Conservation (phyloP, 129 eudicot genomes). For the Heracleum sosnowskyi region DNA sequence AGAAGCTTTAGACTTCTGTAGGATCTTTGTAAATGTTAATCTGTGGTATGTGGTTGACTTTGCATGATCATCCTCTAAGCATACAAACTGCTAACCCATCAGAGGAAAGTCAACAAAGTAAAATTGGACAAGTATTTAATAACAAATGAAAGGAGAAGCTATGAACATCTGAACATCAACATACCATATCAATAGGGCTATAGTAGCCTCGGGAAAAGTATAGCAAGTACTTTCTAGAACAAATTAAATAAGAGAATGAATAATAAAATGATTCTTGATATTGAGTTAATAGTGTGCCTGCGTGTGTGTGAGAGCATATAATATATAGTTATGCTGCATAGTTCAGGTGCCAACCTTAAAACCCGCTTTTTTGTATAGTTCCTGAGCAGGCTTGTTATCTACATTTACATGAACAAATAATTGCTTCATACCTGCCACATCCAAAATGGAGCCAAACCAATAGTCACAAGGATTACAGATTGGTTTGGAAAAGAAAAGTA, state of each 20-base stretch:
- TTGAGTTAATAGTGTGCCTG: not conserved
- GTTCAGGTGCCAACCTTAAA: slow-evolving; percentile 44
- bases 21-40: not conserved
- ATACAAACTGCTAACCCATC: not conserved
- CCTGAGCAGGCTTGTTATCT: slow-evolving; percentile 72
- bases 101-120: not conserved
- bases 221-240: not conserved
- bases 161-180: not conserved
- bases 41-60: not conserved
- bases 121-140: not conserved
- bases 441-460: slow-evolving; percentile 5
- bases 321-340: not conserved
- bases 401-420: slow-evolving; percentile 70
- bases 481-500: not conserved
- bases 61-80: slow-evolving; percentile 1
- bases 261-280: not conserved
- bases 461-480: not conserved
- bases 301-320: not conserved
- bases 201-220: not conserved
- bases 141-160: not conserved
- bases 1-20: not conserved
- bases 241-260: not conserved
- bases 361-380: slow-evolving; percentile 59
- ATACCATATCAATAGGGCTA: not conserved
- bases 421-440: slow-evolving; percentile 57